Evolutionary conservation across 2,329 filamentous ascomycete species (phyloP), one percentile per base, ranked within the genome.

Genomic region (Tolypocladium nubicola): DNA sequence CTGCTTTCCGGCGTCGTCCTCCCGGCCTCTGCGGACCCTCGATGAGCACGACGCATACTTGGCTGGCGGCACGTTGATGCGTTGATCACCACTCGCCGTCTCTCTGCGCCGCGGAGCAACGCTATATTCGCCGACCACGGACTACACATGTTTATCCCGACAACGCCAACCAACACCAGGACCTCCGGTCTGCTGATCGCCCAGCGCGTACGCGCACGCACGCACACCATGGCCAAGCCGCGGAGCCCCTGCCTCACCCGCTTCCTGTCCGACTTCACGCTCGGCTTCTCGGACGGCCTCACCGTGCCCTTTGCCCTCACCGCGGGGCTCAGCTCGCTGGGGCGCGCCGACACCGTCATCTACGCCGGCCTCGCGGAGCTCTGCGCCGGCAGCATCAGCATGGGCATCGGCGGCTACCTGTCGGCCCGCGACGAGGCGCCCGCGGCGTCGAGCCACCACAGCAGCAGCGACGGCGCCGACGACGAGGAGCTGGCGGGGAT

Each of bases 301-400:
- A 90, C 87, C 0, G 87, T 90, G 0, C 87, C 87, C 0, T 90
- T 90, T 65, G 87, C 88, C 21, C 74, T 90, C 21, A 89, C 86
- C 0, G 86, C 87, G 1, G 87, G 87, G 3, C 75, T 90, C 4
- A 82, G 80, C 23, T 80, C 79, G 3, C 73, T 87, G 6, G 83
- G 83, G 3, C 76, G 79, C 56, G 80, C 82, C 16, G 79, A 80
- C 57, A 82, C 84, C 0, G 82, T 87, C 56, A 80, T 91, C 26
- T 82, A 84, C 43, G 87, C 84, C 2, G 87, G 87, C 0, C 71
- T 88, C 35, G 86, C 86, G 0, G 87, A 90, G 68, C 75, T 89
- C 43, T 86, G 87, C 59, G 84, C 85, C 0, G 86, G 87, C 2
- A 82, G 84, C 52, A 88, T 90, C 59, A 87, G 83, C 52, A 89